Conservation (phyloP, 2,329 filamentous ascomycete genomes). For the Arachnopeziza araneosa region DNA sequence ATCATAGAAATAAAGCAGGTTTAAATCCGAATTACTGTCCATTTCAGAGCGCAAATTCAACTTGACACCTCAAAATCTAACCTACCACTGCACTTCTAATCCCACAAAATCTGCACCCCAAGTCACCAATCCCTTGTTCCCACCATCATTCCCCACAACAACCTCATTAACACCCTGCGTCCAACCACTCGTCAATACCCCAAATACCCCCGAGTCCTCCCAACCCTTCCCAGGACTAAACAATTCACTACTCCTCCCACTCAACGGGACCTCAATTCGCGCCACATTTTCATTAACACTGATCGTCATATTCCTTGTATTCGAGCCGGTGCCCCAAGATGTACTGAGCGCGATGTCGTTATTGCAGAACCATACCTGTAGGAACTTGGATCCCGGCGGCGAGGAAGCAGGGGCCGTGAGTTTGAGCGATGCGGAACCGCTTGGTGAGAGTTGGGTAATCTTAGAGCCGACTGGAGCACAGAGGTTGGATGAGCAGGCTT, state of each 20-base stretch:
- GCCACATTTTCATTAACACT: slow-evolving; percentile 19
- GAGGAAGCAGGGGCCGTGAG: slow-evolving; percentile 1
- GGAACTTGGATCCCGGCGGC: slow-evolving; percentile 11
- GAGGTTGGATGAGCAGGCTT: slow-evolving; percentile 14
- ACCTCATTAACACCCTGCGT: slow-evolving; percentile 21
- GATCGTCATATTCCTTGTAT: slow-evolving; percentile 25
- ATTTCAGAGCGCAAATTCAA: background rate
- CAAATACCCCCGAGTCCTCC: slow-evolving; percentile 24
- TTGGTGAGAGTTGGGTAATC: slow-evolving; percentile 15
- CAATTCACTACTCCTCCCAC: slow-evolving; percentile 22
- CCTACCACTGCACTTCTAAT: slow-evolving; percentile 6
- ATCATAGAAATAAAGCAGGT: too few relatives aligned
- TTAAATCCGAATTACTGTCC: too few relatives aligned
- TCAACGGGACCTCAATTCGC: slow-evolving; percentile 21
- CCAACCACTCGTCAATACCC: slow-evolving; percentile 18
- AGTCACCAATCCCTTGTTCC: slow-evolving; percentile 22
- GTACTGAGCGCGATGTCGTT: slow-evolving; percentile 24
- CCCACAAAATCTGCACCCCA: slow-evolving; percentile 35
- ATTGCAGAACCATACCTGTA: slow-evolving; percentile 21
- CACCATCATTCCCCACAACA: slow-evolving; percentile 30
- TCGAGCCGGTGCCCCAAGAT: slow-evolving; percentile 19
- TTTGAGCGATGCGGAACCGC: slow-evolving; percentile 9
- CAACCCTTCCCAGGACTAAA: slow-evolving; percentile 19
- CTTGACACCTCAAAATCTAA: background rate
- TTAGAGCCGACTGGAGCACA: slow-evolving; percentile 23